phyloP scores from a whole-genome alignment of 805 yeast genomes.

The Saturnispora gosingensis region DNA sequence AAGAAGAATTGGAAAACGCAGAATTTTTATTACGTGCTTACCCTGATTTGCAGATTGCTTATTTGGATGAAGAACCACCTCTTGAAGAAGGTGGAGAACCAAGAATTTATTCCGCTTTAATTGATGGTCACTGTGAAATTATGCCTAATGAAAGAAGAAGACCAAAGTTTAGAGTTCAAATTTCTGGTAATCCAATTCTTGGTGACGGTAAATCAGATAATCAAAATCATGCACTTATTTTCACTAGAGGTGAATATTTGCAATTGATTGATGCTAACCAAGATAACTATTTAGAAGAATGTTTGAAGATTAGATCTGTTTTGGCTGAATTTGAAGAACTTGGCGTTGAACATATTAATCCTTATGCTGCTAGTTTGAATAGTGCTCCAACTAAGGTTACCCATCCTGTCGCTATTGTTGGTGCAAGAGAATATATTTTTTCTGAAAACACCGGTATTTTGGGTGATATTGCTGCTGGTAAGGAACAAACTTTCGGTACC shows the following conservation, averaged over 20 bases:
- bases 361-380: slow-evolving; percentile 68
- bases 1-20: slow-evolving; percentile 70
- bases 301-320: slow-evolving; percentile 72
- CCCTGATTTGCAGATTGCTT: slow-evolving; percentile 84
- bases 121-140: slow-evolving; percentile 73
- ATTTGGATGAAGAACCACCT: slow-evolving; percentile 88
- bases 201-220: slow-evolving; percentile 89
- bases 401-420: slow-evolving; percentile 75
- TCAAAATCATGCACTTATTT: slow-evolving; percentile 72
- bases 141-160: slow-evolving; percentile 65
- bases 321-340: slow-evolving; percentile 77
- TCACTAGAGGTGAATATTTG: slow-evolving; percentile 77
- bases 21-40: slow-evolving; percentile 75
- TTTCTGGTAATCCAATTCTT: slow-evolving; percentile 76
- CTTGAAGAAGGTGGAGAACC: slow-evolving; percentile 60
- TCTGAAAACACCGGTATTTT: slow-evolving; percentile 78
- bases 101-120: slow-evolving; percentile 64
- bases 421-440: slow-evolving; percentile 82
- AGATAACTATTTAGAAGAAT: slow-evolving; percentile 79
- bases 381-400: slow-evolving; percentile 39
- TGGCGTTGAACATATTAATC: slow-evolving; percentile 67
- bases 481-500: slow-evolving; percentile 84
- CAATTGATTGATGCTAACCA: slow-evolving; percentile 83
- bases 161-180: slow-evolving; percentile 65
- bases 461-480: slow-evolving; percentile 88